Percentiles rank a stretch among this genome's conserved stretches.
These are phyloP conservation scores for Solanum neorickii DNA, from an alignment of 257 asterid species.

Conservation along the genomic window DNA sequence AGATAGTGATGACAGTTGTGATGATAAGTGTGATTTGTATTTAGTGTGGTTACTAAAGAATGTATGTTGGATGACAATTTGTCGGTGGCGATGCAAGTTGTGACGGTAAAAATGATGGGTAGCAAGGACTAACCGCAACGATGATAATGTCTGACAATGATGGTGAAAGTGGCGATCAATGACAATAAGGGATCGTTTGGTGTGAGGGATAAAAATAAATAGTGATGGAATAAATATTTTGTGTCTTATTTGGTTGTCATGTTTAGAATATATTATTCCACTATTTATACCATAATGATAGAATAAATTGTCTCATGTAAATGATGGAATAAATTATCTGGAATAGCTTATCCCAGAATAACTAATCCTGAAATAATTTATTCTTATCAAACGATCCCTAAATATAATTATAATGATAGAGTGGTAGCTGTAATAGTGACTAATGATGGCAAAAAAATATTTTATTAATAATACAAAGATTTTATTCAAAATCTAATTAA, in stretches of 20 bases:
- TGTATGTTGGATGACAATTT: background rate
- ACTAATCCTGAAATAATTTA: too few relatives aligned
- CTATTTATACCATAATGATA: too few relatives aligned
- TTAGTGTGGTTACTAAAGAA: background rate
- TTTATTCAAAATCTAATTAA: background rate
- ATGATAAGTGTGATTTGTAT: background rate
- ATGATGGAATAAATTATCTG: too few relatives aligned
- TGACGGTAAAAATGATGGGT: background rate
- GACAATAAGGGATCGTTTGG: too few relatives aligned
- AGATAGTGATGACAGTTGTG: background rate
- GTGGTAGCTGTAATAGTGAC: background rate
- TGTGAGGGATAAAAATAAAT: too few relatives aligned
- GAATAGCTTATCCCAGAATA: too few relatives aligned
- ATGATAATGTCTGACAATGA: background rate
- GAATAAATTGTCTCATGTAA: too few relatives aligned
- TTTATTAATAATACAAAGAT: too few relatives aligned
- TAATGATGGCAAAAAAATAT: background rate
- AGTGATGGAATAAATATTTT: too few relatives aligned
- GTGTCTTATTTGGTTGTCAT: too few relatives aligned
- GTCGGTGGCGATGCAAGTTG: background rate
- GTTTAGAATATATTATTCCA: too few relatives aligned
- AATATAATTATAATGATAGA: background rate
- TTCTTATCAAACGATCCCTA: too few relatives aligned
- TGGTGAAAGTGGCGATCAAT: background rate
- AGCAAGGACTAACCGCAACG: background rate